Conservation (phyloP, 208 protist species). For the Acanthamoeba royreba region DNA sequence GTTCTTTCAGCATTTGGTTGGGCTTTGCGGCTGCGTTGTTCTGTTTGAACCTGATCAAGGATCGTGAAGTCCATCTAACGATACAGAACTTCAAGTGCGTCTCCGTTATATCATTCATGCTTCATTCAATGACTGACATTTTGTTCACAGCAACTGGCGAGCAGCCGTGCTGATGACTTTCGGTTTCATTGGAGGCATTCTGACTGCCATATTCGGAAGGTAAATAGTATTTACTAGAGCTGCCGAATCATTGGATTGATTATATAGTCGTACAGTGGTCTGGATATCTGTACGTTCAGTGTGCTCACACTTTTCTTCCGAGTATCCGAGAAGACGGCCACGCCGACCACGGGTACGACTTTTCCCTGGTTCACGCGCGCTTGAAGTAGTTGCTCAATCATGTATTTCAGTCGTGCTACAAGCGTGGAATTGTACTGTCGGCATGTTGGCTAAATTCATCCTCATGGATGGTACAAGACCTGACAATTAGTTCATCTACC, state of each 20-base stretch:
- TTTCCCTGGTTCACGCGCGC: background rate
- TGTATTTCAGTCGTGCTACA: background rate
- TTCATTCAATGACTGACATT: background rate
- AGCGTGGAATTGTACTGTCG: background rate
- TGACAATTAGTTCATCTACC: background rate
- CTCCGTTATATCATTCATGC: background rate
- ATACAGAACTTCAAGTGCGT: conserved; percentile 27
- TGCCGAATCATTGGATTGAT: too few species aligned
- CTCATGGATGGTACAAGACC: background rate
- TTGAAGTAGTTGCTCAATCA: background rate
- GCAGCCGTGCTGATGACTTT: background rate
- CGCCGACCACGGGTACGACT: conserved; percentile 34
- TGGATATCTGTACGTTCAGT: conserved; percentile 48
- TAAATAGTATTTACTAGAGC: too few species aligned
- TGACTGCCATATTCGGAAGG: conserved; percentile 37
- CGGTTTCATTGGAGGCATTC: conserved; percentile 45
- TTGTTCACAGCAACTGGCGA: background rate
- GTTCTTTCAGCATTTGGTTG: background rate
- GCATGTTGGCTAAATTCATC: background rate
- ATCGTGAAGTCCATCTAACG: background rate
- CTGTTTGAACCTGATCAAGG: conserved; percentile 25
- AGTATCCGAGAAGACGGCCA: conserved; percentile 50
- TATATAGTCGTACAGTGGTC: background rate
- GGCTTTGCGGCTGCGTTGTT: background rate
- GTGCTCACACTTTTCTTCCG: conserved; percentile 52